Evolutionary conservation across 2,329 filamentous ascomycete species (phyloP), one percentile per base, ranked within the genome.

Genomic region (Dactylella cylindrospora): DNA sequence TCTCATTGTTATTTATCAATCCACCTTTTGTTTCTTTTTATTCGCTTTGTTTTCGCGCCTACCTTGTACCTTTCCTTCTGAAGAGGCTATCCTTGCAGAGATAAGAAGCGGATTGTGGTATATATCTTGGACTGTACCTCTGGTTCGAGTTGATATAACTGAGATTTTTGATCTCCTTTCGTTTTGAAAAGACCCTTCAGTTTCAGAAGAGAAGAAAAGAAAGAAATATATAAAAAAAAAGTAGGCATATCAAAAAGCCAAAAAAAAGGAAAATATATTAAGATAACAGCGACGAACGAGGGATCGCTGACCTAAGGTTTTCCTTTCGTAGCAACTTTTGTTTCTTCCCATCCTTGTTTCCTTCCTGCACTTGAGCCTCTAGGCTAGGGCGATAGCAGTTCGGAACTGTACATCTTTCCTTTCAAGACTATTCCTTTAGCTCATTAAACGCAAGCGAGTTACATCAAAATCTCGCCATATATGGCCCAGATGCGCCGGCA

Each of bases 71-170:
- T 44, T 40, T 49, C 44, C 20, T 43, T 40, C 20, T 45, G 29
- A 32, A 29, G 17, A 29, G 20, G 39, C 36, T 40, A 20, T 54
- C 46, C 10, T 62, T 49, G 49, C 50, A 54, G 50, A 54, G 50
- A 41, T 44, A 49, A 26, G 22, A 40, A 46, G 47, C 47, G 19
- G 26, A 41, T n/a, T 33, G 38, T 28, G 22, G 12, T 9, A 19
- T 26, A 59, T 36, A 45, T 51, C 54, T 43, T 35, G 49, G 44
- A 31, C 40, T 53, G 55, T 61, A 61, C 53, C 53, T 61, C 28
- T 47, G 36, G 49, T 41, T 38, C 38, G 25, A 47, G 25, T 32
- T 44, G 39, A 39, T 52, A 52, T 61, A 39, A 15, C 39, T 51
- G 36, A 49, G 23, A 32, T 26, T 44, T 29, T 17, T 19, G 29